A percentile compares a stretch with the other conserved stretches of the same genome.
These are phyloP conservation scores for Sordariomycetes sp. DNA, from an alignment of 2,329 filamentous ascomycete genomes.

Conservation along the genomic window DNA sequence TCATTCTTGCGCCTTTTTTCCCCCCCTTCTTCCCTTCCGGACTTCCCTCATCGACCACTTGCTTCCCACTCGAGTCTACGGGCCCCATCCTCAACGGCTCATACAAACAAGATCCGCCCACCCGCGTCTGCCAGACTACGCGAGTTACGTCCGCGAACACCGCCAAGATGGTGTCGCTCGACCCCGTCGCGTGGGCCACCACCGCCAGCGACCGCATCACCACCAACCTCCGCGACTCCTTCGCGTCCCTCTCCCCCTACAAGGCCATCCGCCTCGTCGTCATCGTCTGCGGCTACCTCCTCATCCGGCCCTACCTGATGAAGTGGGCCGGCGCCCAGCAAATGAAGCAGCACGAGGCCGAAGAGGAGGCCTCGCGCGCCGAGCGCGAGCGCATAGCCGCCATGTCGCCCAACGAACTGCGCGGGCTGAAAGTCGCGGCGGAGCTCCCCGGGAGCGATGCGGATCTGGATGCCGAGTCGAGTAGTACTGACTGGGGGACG, in stretches of 20 bases:
- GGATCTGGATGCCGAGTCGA: constrained; percentile 16
- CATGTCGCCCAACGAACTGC: constrained; percentile 52
- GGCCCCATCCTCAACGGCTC: too few relatives aligned
- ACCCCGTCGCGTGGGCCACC: background rate
- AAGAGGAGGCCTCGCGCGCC: constrained; percentile 32
- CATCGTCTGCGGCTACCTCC: constrained; percentile 59
- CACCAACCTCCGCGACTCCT: constrained; percentile 31
- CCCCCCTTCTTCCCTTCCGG: background rate
- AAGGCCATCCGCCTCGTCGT: constrained; percentile 56
- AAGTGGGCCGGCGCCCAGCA: constrained; percentile 51
- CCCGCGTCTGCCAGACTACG: too few relatives aligned
- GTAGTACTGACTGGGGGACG: constrained; percentile 8
- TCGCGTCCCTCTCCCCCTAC: constrained; percentile 35
- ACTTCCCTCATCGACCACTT: background rate
- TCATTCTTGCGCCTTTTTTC: background rate
- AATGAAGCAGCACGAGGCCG: constrained; percentile 49
- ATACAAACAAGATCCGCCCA: too few relatives aligned
- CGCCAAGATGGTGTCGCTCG: background rate
- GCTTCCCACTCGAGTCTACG: too few relatives aligned
- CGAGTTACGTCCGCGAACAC: too few relatives aligned
- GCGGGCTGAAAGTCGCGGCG: constrained; percentile 34
- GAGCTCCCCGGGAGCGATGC: constrained; percentile 37
- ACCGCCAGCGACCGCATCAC: background rate
- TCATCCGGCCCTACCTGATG: constrained; percentile 63
- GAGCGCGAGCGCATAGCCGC: constrained; percentile 26